A percentile compares a stretch with the other conserved stretches of the same genome.
phyloP scores from a whole-genome alignment of 176 grass and related monocot genomes.

The Juncus effusus region DNA sequence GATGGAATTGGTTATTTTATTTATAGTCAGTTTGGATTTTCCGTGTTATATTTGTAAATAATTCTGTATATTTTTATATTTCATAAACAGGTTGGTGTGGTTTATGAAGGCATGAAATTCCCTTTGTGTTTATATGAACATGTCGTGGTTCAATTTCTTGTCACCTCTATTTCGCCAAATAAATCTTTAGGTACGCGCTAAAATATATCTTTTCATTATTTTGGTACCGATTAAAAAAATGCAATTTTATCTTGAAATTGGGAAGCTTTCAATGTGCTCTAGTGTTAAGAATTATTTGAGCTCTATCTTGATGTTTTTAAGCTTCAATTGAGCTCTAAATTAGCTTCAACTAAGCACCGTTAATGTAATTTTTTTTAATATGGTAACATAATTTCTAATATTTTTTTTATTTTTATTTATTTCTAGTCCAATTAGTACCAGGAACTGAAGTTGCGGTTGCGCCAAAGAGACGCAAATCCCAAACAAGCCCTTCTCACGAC shows the following conservation, averaged over 20 bases:
- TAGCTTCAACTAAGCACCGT: no score
- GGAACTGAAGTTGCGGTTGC: constrained; percentile 85
- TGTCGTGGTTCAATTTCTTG: constrained; percentile 85
- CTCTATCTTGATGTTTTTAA: not conserved
- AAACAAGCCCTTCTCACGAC: constrained; percentile 29
- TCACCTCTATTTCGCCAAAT: constrained; percentile 55
- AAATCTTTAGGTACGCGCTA: constrained; percentile 44
- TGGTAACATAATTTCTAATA: not conserved
- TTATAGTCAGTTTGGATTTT: not conserved
- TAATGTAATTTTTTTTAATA: no score
- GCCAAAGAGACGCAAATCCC: constrained; percentile 68
- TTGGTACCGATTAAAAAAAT: not conserved
- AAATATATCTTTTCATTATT: not conserved
- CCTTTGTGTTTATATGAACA: constrained; percentile 86
- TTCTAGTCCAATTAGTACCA: constrained; percentile 84
- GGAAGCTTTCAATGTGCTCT: not conserved
- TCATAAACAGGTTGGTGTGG: constrained; percentile 65
- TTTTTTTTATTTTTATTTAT: constrained; percentile 17
- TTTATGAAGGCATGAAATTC: constrained; percentile 94
- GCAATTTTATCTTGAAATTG: not conserved
- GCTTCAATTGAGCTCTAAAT: no score
- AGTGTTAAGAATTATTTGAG: not conserved
- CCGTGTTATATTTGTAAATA: constrained; percentile 1
- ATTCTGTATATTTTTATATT: constrained; percentile 30
- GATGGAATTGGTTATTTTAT: no score